Base-by-base conservation (phyloP, 2,329 filamentous ascomycete species). In the Venturia carpophila region DNA sequence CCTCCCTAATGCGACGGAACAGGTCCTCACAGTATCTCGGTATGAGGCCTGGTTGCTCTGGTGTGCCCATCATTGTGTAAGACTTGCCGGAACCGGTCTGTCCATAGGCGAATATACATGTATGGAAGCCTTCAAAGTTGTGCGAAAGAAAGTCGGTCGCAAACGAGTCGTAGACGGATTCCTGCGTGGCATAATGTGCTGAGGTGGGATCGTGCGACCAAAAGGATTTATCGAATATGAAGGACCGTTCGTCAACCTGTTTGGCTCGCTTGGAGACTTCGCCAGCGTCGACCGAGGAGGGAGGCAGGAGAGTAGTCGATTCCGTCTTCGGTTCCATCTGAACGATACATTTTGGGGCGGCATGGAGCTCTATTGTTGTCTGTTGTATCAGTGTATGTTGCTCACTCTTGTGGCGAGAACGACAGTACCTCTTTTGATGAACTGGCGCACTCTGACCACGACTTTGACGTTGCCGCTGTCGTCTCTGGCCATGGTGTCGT, bases 91-190 rank as follows among this genome's bases (percentile, higher is more conserved):
- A 96, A 30, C 94, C 94, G 0, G 94, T 99, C 80, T 99, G 94
- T 13, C 94, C 94, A 73, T 99, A 97, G 67, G 94, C 94, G 74
- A 99, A 97, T 70, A 99, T 99, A 76, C 94, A 99, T 0, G 94
- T 99, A 77, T 99, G 93, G 79, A 99, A 99, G 68, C 94, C 94
- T 74, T 97, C 92, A 72, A 99, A 99, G 79, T 99, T 99, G 82
- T 99, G 94, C 76, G 99, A 94, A 68, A 99, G 83, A 70, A 99
- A 97, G 73, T 97, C 94, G 75, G 97, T 92, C 65, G 94, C 94
- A 30, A 99, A 83, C 66, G 89, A 89, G 72, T 94, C 91, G 81
- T 99, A 97, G 65, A 99, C 89, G 71, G 97, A 90, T 71, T 92
- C 90, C 75, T 99, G 94, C 67, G 88, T 84, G 3, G 94, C 92